Base-by-base conservation (phyloP, 148 eudicot genomes). In the Hydrangea macrophylla region DNA sequence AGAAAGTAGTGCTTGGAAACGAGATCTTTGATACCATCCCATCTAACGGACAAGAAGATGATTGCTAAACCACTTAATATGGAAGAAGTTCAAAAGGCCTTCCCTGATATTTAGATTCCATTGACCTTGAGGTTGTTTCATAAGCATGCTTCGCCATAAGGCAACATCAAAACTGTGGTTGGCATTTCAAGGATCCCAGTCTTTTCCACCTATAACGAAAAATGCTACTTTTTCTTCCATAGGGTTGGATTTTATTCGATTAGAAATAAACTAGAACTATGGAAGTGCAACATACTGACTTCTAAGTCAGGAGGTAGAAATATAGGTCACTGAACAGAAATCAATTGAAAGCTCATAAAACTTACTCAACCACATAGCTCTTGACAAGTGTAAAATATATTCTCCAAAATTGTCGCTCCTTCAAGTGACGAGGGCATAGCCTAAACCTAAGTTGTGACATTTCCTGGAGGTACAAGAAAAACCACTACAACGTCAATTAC, bases 341-440 rank as follows among this genome's bases (percentile, higher is more conserved):
- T 48, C 5, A 48, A 48, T 48, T 55, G 10, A 18, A 66, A 37
- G 42, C 6, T 30, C 9, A 33, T 45, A 42, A 32, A 71, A 71
- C 95, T 86, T 78, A 89, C 96, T 81, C 81, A 15, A 78, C 67
- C 58, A 89, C 70, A 62, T 72, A 73, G 81, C 76, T 76, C 65
- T 75, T 84, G 67, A 83, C 92, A 69, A 89, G 88, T 1, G 73
- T 69, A 62, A 89, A 86, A 65, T 89, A 89, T 71, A 89, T 82
- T 76, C 86, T 86, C 96, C 96, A 89, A 76, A 89, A 89, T 42
- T 83, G 68, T 25, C 80, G 82, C 70, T 89, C 96, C 82, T 84
- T 86, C 81, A 89, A 68, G 70, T 71, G 76, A 59, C 89, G 83
- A 32, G 96, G 96, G 76, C 92, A 89, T 72, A 89, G 58, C 55